phyloP scores from a whole-genome alignment of 768 basidiomycete species.

The Boletus rufocinnamomeus region DNA sequence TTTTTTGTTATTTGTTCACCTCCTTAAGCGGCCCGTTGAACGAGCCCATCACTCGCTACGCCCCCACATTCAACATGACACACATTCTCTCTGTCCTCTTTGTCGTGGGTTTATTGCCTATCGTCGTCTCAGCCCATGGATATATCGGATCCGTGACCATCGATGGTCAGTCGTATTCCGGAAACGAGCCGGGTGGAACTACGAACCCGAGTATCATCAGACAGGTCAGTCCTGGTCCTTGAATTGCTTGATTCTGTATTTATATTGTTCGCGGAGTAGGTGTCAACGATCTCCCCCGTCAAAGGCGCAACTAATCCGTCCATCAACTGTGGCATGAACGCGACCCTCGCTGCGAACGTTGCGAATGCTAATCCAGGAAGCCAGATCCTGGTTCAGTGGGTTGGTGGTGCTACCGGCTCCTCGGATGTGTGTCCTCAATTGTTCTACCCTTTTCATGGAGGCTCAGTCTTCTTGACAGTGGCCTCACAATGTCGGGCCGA shows the following conservation, averaged over 20 bases:
- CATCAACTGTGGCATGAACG: slow-evolving; percentile 60
- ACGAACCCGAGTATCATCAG: slow-evolving; percentile 44
- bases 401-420: slow-evolving; percentile 40
- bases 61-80: slow-evolving; percentile 13
- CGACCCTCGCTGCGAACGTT: slow-evolving; percentile 48
- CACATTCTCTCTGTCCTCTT: slow-evolving; percentile 13
- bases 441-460: not conserved
- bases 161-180: slow-evolving; percentile 30
- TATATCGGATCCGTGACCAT: slow-evolving; percentile 33
- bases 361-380: slow-evolving; percentile 64
- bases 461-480: slow-evolving; percentile 33
- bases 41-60: slow-evolving; percentile 13
- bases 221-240: slow-evolving; percentile 29
- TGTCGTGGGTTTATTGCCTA: slow-evolving; percentile 17
- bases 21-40: slow-evolving; percentile 24
- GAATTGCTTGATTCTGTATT: not conserved
- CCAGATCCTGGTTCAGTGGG: slow-evolving; percentile 55
- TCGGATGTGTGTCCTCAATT: slow-evolving; percentile 31
- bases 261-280: slow-evolving; percentile 11
- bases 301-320: slow-evolving; percentile 59
- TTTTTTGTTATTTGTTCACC: slow-evolving; percentile 9
- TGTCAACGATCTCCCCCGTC: slow-evolving; percentile 46
- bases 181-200: slow-evolving; percentile 37
- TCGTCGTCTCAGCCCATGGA: slow-evolving; percentile 34
- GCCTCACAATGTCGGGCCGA: slow-evolving; percentile 63